Base-by-base conservation (phyloP, 371 early-diverging fungal genomes). In the Mucor mucedo region DNA sequence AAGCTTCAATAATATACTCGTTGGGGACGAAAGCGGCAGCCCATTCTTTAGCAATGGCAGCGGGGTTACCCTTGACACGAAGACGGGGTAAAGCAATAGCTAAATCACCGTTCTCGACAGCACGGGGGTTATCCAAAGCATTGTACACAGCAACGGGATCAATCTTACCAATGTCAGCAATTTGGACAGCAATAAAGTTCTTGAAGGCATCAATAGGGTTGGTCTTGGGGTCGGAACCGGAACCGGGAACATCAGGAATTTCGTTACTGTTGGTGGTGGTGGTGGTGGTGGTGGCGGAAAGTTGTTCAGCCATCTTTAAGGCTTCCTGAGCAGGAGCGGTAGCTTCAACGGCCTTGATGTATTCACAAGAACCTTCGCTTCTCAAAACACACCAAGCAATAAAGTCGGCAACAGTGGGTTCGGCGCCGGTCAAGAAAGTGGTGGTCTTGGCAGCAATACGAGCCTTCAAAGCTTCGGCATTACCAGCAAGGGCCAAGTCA, bases 51-150 rank as follows among this genome's bases (percentile, higher is more conserved):
- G 95, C 94, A 29, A 94, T 62, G 30, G 89, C 84, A 32, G 76
- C 82, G 4, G 96, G 97, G 76, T 90, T 92, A 29, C 96, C 97
- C 75, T 90, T 90, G 47, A 96, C 66, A 56, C 93, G 86, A 64
- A 96, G 77, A 60, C 92, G 90, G 21, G 97, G 95, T 2, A 95
- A 77, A 28, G 97, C 91, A 14, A 97, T 69, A 29, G 94, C 89
- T 55, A 92, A 77, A 65, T 93, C 91, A 63, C 94, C 94, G 57
- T 89, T 84, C 45, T 87, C 87, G 2, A 86, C 67, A 16, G 76
- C 75, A 63, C 84, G 84, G 50, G 90, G 87, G n/a, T 80, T 74
- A 60, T 89, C 88, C 10, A 88, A 58, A 2, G 86, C 75, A 30
- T 75, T 65, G 45, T 83, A 79, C 21, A 87, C 64, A 42, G 80